Base-by-base conservation (phyloP, 1,284 basidiomycete genomes). In the Ganoderma sinense region DNA sequence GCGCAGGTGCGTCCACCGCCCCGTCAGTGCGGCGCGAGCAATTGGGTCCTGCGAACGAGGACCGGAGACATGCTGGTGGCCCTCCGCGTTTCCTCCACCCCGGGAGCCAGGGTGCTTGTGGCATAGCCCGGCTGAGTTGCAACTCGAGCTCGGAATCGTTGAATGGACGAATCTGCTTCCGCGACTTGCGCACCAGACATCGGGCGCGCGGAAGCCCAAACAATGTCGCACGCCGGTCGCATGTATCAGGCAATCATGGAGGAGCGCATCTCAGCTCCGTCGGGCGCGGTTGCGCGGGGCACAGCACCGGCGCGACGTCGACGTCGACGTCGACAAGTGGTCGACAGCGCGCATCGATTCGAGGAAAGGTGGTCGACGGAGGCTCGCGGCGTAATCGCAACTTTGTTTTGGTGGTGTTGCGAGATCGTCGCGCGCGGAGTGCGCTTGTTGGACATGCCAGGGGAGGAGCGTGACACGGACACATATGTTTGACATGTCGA, bases 81-180 rank as follows among this genome's bases (percentile, higher is more conserved):
- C 16, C 7, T 18, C 33, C 56, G 56, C 56, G 33, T 39, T 59
- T 59, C n/a, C 56, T 59, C 56, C 56, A 33, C 56, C 14, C 56
- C 56, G 26, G 31, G 20, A 58, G 26, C 55, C 29, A 31, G 55
- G 11, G 18, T 58, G 20, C 29, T 31, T 33, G 31, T 16, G 55
- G 56, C 56, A 59, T 59, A 59, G 56, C 56, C 56, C 10, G 56
- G 48, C 53, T 56, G 53, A 56, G 53, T 56, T 56, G 53, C 56
- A 59, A 59, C 56, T 39, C 33, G 56, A 33, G 20, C 56, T 39
- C 18, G 56, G 33, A 56, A 33, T 39, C 18, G 39, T 39, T 59
- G 33, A 59, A 36, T 33, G 56, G 20, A 39, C 20, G 31, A 20
- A 31, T 55, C 53, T 55, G 56, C 33, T 58, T 36, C 56, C 56